These are phyloP conservation scores for Mucor sp. DNA, from an alignment of 371 early-diverging fungal species.

Conservation along the genomic window DNA sequence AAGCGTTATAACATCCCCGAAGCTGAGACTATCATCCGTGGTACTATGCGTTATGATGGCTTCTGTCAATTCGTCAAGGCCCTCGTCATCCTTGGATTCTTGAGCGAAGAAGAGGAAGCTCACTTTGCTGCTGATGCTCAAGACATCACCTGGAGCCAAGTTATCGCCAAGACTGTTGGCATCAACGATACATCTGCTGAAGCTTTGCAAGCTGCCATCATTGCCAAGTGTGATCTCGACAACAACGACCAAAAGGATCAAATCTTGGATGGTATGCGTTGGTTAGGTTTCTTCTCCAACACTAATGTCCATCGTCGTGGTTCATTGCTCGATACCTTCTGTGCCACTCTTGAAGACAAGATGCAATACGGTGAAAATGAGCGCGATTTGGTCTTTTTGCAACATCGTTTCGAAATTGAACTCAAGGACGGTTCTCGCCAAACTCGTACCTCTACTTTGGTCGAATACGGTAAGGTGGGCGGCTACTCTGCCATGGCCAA, in stretches of 20 bases:
- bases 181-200: conserved; percentile 27
- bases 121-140: conserved; percentile 57
- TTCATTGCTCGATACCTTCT: conserved; percentile 91
- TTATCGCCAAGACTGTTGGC: conserved; percentile 65
- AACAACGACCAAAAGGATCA: conserved; percentile 56
- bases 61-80: conserved; percentile 92
- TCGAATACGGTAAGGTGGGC: conserved; percentile 90
- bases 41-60: conserved; percentile 93
- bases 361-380: conserved; percentile 91
- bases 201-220: conserved; percentile 44
- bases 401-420: conserved; percentile 94
- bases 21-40: conserved; percentile 91
- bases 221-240: conserved; percentile 49
- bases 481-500: conserved; percentile 97
- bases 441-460: conserved; percentile 88
- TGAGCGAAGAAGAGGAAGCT: conserved; percentile 75
- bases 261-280: conserved; percentile 76
- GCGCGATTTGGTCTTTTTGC: conserved; percentile 96
- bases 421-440: conserved; percentile 77
- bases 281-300: conserved; percentile 83
- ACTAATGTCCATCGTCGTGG: conserved; percentile 68
- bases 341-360: conserved; percentile 92
- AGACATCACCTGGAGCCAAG: conserved; percentile 81
- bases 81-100: conserved; percentile 90
- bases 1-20: conserved; percentile 96